These are phyloP conservation scores for Backusella psychrophila DNA, from an alignment of 192 early-diverging fungal species.

Conservation along the genomic window DNA sequence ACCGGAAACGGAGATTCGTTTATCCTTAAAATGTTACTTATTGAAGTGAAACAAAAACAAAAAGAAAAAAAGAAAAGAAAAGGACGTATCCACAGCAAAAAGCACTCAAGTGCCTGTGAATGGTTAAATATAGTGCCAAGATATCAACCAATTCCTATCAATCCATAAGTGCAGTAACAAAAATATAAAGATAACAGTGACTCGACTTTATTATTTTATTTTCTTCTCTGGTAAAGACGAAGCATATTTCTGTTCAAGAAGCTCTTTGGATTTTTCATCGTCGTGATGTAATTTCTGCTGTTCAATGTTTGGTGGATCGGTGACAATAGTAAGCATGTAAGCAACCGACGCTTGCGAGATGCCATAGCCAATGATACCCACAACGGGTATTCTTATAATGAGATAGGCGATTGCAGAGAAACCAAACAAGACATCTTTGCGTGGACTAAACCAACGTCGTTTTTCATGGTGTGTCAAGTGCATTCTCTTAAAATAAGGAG, in stretches of 20 bases:
- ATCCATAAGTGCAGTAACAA: background rate
- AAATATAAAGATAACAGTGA: background rate
- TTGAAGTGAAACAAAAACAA: background rate
- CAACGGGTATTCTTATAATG: conserved; percentile 48
- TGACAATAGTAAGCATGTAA: conserved; percentile 30
- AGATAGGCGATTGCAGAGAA: conserved; percentile 55
- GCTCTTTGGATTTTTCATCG: background rate
- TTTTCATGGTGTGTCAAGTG: conserved; percentile 42
- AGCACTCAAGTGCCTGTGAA: no score
- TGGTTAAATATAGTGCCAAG: no score
- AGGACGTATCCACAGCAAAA: background rate
- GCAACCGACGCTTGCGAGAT: conserved; percentile 48
- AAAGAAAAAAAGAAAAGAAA: background rate
- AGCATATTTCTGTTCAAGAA: background rate
- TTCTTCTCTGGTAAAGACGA: conserved; percentile 3
- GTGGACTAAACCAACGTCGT: conserved; percentile 52
- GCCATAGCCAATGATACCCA: conserved; percentile 57
- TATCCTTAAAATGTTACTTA: background rate
- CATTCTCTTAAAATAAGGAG: conserved; percentile 59
- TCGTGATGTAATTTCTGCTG: background rate
- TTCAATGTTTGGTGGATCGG: conserved; percentile 23
- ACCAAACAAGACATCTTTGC: conserved; percentile 56
- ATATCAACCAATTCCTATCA: no score
- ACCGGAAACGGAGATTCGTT: background rate
- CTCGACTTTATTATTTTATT: background rate